Percentiles rank a stretch among this genome's conserved stretches.
These are phyloP conservation scores for Centella asiatica DNA, from an alignment of 129 eudicot species.

Conservation along the genomic window DNA sequence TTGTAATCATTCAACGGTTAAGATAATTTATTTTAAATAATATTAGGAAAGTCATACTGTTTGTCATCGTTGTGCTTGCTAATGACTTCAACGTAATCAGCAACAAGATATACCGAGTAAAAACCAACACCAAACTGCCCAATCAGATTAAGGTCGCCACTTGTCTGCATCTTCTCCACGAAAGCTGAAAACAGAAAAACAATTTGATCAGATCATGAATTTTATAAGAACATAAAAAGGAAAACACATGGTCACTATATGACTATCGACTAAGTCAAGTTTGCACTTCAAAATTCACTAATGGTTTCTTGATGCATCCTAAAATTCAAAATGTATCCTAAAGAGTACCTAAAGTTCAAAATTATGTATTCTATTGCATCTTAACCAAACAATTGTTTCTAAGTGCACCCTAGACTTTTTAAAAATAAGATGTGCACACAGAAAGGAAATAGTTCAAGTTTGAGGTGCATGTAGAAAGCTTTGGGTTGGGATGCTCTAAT, in stretches of 20 bases:
- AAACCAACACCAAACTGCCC: slow-evolving; percentile 99
- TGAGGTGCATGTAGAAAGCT: no score
- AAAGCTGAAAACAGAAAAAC: slow-evolving; percentile 48
- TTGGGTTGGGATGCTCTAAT: no score
- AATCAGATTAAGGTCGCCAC: slow-evolving; percentile 96
- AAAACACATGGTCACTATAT: neutral
- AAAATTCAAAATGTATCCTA: no score
- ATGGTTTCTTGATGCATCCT: no score
- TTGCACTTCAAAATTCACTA: no score
- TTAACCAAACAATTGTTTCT: no score
- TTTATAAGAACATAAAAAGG: neutral
- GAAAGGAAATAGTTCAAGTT: no score
- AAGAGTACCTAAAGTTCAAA: no score
- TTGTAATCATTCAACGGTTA: neutral
- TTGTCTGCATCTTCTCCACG: slow-evolving; percentile 95
- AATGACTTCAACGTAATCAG: slow-evolving; percentile 96
- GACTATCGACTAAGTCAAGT: no score
- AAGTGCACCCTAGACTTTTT: no score
- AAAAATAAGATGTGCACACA: no score
- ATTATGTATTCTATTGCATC: no score
- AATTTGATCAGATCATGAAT: slow-evolving; percentile 4
- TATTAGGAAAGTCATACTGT: slow-evolving; percentile 47
- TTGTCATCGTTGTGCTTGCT: slow-evolving; percentile 96
- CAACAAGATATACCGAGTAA: slow-evolving; percentile 94
- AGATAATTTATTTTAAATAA: neutral